Conservation (phyloP, 306 rosid genomes). For the Begonia peltatifolia region DNA sequence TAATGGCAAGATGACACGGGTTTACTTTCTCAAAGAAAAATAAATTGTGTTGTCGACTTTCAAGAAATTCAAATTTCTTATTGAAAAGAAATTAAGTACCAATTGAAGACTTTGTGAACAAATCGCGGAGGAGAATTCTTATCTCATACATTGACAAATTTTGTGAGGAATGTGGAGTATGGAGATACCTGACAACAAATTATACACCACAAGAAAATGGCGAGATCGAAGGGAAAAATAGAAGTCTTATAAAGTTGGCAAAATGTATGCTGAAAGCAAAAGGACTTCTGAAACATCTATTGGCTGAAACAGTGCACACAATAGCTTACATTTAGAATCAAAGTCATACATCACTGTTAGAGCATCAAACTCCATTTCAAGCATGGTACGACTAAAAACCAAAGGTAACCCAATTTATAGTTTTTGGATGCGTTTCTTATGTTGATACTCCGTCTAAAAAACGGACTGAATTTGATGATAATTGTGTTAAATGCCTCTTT, state of each 20-base stretch:
- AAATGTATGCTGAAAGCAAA: not conserved
- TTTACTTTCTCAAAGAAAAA: not conserved
- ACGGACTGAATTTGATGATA: not conserved
- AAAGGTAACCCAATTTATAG: not conserved
- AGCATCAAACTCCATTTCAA: not conserved
- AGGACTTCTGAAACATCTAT: not conserved
- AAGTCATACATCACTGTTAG: not conserved
- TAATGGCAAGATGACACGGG: not conserved
- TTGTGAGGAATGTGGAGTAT: not conserved
- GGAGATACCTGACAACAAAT: not conserved
- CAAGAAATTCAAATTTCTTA: conserved; percentile 4
- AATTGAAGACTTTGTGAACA: not conserved
- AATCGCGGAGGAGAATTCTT: conserved; percentile 1
- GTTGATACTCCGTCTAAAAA: too few species aligned
- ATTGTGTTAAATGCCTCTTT: too few species aligned
- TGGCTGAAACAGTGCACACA: not conserved
- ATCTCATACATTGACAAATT: not conserved
- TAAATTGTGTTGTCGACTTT: not conserved
- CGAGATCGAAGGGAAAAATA: not conserved
- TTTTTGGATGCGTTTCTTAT: conserved; percentile 2
- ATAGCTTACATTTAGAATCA: not conserved
- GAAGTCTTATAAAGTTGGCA: not conserved
- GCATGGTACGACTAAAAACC: conserved; percentile 1
- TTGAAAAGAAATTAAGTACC: conserved; percentile 3
- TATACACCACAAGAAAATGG: conserved; percentile 3